Evolutionary conservation across 805 yeast genomes (phyloP), one percentile per base, ranked within the genome.

Genomic region (Ogataea ramenticola): DNA sequence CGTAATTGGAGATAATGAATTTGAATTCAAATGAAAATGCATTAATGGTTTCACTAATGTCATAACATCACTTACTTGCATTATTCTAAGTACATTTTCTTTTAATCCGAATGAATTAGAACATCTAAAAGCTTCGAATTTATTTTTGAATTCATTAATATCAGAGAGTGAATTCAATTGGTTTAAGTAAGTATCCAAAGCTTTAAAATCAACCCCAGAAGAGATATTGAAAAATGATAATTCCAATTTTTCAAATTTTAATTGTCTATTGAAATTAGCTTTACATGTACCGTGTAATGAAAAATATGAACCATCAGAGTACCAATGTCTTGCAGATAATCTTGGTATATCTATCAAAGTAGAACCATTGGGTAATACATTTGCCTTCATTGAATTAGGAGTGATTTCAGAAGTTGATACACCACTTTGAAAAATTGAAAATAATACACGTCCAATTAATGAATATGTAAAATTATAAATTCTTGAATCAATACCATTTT

Each of bases 31-130:
- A 43, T 56, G 61, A 41, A 56, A 59, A 33, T 57, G 55, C 79
- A 86, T 79, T 44, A 88, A 64, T 6, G 84, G 79, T 44, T 75
- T 73, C 49, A 87, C 68, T 48, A 78, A 77, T 0, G 88, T 71
- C 87, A 88, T 83, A 10, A 82, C 82, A 60, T 86, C 93, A 36
- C 88, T 75, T 4, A 85, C 77, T 59, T 86, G 91, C 64, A 87
- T 62, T 20, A 81, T 70, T 46, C 91, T 66, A 77, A 86, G 74
- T 7, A 86, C 79, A 34, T 73, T 72, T 42, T 75, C 80, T 43
- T 78, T 80, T 5, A 84, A 61, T 0, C 95, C 95, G 49, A 75
- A 74, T 43, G 72, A 71, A 4, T 80, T 67, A 44, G 80, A 62
- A 35, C 66, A 65, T 38, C 70, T 66, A 48, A 70, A 70, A 1